Evolutionary conservation across 2,329 filamentous ascomycete species (phyloP).

Genomic region (Fonsecaea multimorphosa): DNA sequence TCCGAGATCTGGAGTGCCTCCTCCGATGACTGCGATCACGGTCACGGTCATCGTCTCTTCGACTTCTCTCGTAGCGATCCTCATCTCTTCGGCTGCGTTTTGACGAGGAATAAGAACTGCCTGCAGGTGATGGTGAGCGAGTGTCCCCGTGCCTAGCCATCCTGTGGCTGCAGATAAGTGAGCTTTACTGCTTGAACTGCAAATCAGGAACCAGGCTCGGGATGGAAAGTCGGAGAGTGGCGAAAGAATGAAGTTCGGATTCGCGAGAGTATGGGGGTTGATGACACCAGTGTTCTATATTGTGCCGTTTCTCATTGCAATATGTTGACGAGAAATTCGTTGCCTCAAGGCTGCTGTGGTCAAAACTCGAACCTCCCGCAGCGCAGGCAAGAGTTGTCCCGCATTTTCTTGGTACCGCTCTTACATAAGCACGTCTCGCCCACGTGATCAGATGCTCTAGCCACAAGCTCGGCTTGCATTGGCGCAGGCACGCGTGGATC

Average conservation of each 20-base stretch:
- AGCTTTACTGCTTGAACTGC: conserved; percentile 51
- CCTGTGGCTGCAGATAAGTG: conserved; percentile 51
- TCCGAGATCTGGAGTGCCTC: conserved; percentile 46
- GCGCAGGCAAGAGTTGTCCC: background rate
- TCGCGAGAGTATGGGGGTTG: background rate
- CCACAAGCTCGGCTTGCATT: conserved; percentile 12
- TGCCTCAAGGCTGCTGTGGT: background rate
- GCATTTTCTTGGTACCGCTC: conserved; percentile 4
- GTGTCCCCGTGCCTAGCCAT: conserved; percentile 68
- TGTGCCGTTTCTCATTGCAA: background rate
- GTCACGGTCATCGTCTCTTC: conserved; percentile 56
- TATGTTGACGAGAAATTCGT: background rate
- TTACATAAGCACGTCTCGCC: background rate
- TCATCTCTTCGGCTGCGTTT: conserved; percentile 65
- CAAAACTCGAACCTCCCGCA: conserved; percentile 2
- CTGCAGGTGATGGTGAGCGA: conserved; percentile 93
- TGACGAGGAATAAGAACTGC: conserved; percentile 77
- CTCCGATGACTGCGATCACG: conserved; percentile 57
- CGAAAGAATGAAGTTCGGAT: background rate
- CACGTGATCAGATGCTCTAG: conserved; percentile 11
- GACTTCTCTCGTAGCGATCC: conserved; percentile 58
- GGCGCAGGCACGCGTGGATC: conserved; percentile 5
- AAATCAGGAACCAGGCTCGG: conserved; percentile 34
- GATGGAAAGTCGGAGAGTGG: conserved; percentile 5
- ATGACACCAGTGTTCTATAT: background rate